These are phyloP conservation scores for Emericellopsis atlantica DNA, from an alignment of 2,329 filamentous ascomycete genomes.

Conservation along the genomic window DNA sequence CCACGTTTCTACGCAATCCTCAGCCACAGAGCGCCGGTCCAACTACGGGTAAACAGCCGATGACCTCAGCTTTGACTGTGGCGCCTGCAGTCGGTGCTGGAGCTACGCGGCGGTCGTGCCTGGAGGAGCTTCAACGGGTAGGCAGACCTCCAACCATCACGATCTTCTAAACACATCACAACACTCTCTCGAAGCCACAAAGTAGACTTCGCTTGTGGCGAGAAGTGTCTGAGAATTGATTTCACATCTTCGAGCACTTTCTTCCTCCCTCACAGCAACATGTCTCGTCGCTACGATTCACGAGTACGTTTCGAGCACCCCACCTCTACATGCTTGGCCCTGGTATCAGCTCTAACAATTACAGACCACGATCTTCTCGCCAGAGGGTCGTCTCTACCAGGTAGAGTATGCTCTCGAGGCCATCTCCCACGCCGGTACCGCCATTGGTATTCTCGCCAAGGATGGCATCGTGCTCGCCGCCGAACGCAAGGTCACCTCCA, in stretches of 20 bases:
- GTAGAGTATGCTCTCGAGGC: constrained; percentile 98
- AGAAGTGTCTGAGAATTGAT: neutral
- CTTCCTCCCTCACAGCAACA: constrained; percentile 27
- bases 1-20: neutral
- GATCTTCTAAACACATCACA: neutral
- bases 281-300: constrained; percentile 97
- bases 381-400: constrained; percentile 95
- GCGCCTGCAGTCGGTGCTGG: constrained; percentile 5
- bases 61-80: constrained; percentile 2
- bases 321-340: constrained; percentile 4
- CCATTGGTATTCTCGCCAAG: constrained; percentile 90
- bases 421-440: constrained; percentile 95
- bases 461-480: constrained; percentile 97
- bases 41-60: constrained; percentile 5
- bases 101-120: constrained; percentile 28
- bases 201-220: neutral
- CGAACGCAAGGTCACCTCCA: constrained; percentile 98
- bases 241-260: constrained; percentile 3
- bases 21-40: constrained; percentile 3
- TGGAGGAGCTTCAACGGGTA: constrained; percentile 23
- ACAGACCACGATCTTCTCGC: constrained; percentile 98
- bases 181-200: neutral
- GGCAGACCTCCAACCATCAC: neutral
- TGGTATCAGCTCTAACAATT: constrained; percentile 5
- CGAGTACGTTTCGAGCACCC: constrained; percentile 49